phyloP scores from a whole-genome alignment of 306 rosid genomes.

The Quercus dentata region DNA sequence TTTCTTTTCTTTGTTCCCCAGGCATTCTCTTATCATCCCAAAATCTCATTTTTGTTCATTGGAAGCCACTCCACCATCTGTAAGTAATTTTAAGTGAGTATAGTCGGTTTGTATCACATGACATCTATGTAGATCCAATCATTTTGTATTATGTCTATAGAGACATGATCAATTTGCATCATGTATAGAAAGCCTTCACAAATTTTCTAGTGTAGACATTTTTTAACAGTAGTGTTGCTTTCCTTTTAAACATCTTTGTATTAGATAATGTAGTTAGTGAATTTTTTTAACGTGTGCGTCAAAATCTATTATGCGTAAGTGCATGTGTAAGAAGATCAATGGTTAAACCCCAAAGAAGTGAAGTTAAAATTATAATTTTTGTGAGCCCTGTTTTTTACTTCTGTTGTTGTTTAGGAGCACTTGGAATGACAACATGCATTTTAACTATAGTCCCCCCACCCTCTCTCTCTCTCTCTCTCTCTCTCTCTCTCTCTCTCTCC shows the following conservation, averaged over 20 bases:
- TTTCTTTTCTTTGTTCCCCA: conserved; percentile 29
- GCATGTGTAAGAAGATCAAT: neutral
- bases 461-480: too few species aligned
- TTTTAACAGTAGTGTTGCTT: neutral
- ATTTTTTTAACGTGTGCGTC: neutral
- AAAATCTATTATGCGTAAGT: neutral
- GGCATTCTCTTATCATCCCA: conserved; percentile 97
- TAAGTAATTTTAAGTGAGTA: conserved; percentile 45
- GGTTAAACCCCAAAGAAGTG: neutral
- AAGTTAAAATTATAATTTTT: neutral
- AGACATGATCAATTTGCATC: neutral
- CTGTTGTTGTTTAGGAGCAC: too few species aligned
- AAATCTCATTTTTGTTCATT: conserved; percentile 81
- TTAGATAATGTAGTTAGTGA: neutral
- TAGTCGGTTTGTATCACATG: conserved; percentile 13
- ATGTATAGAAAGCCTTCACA: neutral
- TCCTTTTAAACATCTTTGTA: neutral
- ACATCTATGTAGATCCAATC: neutral
- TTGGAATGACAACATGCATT: neutral
- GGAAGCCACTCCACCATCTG: conserved; percentile 86
- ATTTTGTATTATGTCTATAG: neutral
- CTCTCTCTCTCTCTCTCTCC: too few species aligned
- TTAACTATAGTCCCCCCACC: neutral
- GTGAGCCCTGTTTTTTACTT: neutral
- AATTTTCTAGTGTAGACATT: neutral